Evolutionary conservation across 2,329 filamentous ascomycete genomes (phyloP).

Genomic region (Colletotrichum noveboracense): DNA sequence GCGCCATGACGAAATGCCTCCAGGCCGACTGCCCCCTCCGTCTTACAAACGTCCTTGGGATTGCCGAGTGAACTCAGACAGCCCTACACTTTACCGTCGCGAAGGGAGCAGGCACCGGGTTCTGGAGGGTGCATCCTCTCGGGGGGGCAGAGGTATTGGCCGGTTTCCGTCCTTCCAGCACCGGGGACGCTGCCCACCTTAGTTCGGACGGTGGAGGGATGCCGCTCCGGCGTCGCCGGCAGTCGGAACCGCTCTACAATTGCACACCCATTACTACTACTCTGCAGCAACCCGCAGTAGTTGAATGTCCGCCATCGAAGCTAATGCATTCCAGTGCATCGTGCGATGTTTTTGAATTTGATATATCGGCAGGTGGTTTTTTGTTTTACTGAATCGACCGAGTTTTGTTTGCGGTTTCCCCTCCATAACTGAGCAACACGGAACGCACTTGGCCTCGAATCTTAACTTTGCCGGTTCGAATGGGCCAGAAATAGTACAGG

Average conservation of each 20-base stretch:
- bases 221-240: slow-evolving; percentile 17
- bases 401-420: neutral
- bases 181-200: neutral
- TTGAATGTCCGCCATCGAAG: neutral
- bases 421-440: neutral
- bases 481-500: neutral
- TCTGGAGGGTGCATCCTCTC: neutral
- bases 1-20: slow-evolving; percentile 9
- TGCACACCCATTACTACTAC: neutral
- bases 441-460: neutral
- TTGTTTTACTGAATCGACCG: neutral
- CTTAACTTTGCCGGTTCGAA: neutral
- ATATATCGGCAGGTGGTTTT: neutral
- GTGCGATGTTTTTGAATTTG: neutral
- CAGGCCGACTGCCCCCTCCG: neutral
- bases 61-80: neutral
- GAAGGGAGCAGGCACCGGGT: neutral
- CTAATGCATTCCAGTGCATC: neutral
- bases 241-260: neutral
- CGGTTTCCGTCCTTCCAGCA: neutral
- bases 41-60: neutral
- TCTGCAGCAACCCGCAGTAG: neutral
- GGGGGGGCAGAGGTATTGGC: neutral
- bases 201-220: neutral
- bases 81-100: neutral